Base-by-base conservation (phyloP, 2,329 filamentous ascomycete species). In the Arthroderma sp. region DNA sequence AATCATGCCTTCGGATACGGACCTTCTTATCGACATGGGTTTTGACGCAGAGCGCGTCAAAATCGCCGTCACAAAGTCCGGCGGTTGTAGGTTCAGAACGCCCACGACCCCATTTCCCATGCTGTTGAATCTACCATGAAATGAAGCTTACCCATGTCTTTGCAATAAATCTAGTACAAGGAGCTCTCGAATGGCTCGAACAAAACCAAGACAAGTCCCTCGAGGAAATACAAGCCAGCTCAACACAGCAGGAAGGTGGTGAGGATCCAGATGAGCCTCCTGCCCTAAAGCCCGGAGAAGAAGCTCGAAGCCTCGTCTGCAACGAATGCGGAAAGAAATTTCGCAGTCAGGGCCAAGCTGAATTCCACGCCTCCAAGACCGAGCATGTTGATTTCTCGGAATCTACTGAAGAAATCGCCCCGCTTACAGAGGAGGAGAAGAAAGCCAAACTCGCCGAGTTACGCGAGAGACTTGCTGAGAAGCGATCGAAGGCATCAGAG, bases 241-340 rank as follows among this genome's bases (percentile, higher is more conserved):
- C 58, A 6, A 55, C 54, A 9, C 60, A 63, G 27, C 61, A 62
- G 1, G 72, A 71, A 29, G 66, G 73, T 3, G 66, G 69, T 2
- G 71, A 76, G 6, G 71, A 69, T 50, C 66, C 69, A 39, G 70
- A 73, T 31, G 71, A 82, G 54, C 75, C 77, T 7, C 74, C 79
- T 4, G 74, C 77, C n/a, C 69, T 88, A 2, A 72, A 83, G 55
- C 76, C 77, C 1, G 85, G 82, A 47, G 78, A 81, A 56, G 70
- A 77, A 45, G 84, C 87, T 45, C 77, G 79, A 57, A 94, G 86
- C 40, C 77, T 96, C 45, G 75, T 93, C 42, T 98, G 91, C 74
- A 91, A 94, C 52, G 89, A 95, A 46, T 98, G 91, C 60, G 83
- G 83, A 59, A 95, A 94, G 73, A 83, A 80, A 60, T 93, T 98